Evolutionary conservation across 345 rosid genomes (phyloP), one percentile per base, ranked within the genome.

Genomic region (Aurinia saxatilis): DNA sequence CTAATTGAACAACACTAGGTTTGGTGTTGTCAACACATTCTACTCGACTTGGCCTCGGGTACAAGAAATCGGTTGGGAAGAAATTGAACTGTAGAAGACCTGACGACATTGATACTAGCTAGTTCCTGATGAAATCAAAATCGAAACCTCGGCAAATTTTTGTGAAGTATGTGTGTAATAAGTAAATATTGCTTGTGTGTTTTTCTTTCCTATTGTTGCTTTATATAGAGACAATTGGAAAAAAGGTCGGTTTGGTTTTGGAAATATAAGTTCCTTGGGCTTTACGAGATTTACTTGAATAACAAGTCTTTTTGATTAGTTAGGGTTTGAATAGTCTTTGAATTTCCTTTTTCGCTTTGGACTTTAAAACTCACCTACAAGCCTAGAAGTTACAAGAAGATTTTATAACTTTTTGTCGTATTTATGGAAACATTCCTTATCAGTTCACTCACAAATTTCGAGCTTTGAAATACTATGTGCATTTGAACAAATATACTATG

Each of bases 11-110:
- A 53, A 42, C n/a, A n/a, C n/a, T 18, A 52, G 50, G 62, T 14
- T 69, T 69, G 30, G 18, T 15, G 62, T 68, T 68, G 7, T 60
- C 67, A 15, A 45, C 37, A 37, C 1, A n/a, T 27, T 68, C 67
- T 15, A 58, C 42, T 21, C 57, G 57, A 14, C 44, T 61, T 30
- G 71, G 70, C 18, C 60, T 73, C 37, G 82, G 82, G 51, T 72
- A 75, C 14, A 54, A 61, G 66, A 67, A 67, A 38, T 81, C 81
- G 2, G 82, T 78, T 21, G 85, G 81, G 52, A 81, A 76, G 55
- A 72, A 78, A 46, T 74, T 65, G 83, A 73, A 76, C 41, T 78
- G 78, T 36, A 76, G 82, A 30, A 70, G 64, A 47, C 74, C 63
- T n/a, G n/a, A n/a, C 10, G 68, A 60, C 74, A 62, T 70, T 19